Evolutionary conservation across 2,329 filamentous ascomycete genomes (phyloP), one percentile per base, ranked within the genome.

Genomic region (Beauveria pseudobassiana): DNA sequence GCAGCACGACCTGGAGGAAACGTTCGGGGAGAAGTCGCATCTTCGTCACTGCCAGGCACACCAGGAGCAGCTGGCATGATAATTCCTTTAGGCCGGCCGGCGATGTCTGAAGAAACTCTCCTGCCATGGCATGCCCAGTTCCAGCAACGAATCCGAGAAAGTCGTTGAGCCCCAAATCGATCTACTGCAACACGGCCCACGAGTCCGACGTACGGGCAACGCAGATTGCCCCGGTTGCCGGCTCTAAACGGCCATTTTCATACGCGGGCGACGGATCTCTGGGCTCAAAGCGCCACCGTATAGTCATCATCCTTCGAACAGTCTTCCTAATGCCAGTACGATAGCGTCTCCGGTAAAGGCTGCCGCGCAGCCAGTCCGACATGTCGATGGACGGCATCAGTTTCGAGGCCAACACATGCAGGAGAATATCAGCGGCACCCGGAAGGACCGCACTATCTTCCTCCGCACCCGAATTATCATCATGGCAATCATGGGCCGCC

Each of bases 1-100:
- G 63, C 67, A 4, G 49, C 64, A 30, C 62, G 64, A 6, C 56
- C 69, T 7, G 66, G 69, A 51, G 63, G 66, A 4, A 69, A 71
- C 45, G 69, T 66, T 10, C 65, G 67, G 8, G 64, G 67, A 9
- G 73, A 72, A n/a, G 64, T 67, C 57, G 63, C 67, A 16, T 70
- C 72, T 2, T 67, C 68, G 20, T 75, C 76, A 12, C 73, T 74
- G 43, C 70, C 73, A 34, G 67, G 66, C 20, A 74, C 73, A 18
- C 71, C 73, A 9, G 62, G 72, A 43, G 70, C 52, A 10, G 61
- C 64, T 16, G 52, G 68, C 22, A 65, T 66, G 5, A 55, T 67
- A 26, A 69, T 68, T 5, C 67, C 71, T 50, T 49, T 68, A 9
- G 71, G 68, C n/a, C 66, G 69, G 6, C 67, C 69, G 48, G 64